Evolutionary conservation across 176 grass and related monocot genomes (phyloP).

Genomic region (Ensete glaucum): DNA sequence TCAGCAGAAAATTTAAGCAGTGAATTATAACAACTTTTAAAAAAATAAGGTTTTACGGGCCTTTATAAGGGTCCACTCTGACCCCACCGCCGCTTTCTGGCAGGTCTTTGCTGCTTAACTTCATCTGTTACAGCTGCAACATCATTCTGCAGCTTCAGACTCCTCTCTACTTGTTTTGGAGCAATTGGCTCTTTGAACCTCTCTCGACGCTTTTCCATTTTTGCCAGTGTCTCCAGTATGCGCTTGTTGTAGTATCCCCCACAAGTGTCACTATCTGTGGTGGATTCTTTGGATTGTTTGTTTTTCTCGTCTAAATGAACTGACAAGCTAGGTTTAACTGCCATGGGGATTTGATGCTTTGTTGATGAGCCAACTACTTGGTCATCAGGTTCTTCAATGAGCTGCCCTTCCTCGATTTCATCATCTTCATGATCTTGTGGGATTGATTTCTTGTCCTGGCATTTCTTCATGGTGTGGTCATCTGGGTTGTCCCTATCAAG

Average conservation of each 20-base stretch:
- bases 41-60: neutral
- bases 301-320: slow-evolving; percentile 11
- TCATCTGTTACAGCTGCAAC: slow-evolving; percentile 25
- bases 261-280: slow-evolving; percentile 15
- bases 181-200: slow-evolving; percentile 58
- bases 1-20: too few relatives aligned
- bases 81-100: slow-evolving; percentile 67
- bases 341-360: slow-evolving; percentile 20
- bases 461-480: slow-evolving; percentile 6
- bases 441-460: neutral
- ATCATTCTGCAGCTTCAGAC: slow-evolving; percentile 11
- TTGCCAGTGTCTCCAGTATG: slow-evolving; percentile 53
- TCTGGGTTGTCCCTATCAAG: neutral
- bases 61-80: neutral
- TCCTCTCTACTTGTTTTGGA: slow-evolving; percentile 23
- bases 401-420: slow-evolving; percentile 62
- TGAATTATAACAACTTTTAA: neutral
- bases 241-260: slow-evolving; percentile 23
- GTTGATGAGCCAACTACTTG: slow-evolving; percentile 13
- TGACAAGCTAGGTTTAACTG: slow-evolving; percentile 25
- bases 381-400: slow-evolving; percentile 35
- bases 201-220: slow-evolving; percentile 81
- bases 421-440: slow-evolving; percentile 27
- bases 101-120: slow-evolving; percentile 56
- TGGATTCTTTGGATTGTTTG: slow-evolving; percentile 19